phyloP scores from a whole-genome alignment of 768 basidiomycete species.

The Xerocomellus dryophilus region DNA sequence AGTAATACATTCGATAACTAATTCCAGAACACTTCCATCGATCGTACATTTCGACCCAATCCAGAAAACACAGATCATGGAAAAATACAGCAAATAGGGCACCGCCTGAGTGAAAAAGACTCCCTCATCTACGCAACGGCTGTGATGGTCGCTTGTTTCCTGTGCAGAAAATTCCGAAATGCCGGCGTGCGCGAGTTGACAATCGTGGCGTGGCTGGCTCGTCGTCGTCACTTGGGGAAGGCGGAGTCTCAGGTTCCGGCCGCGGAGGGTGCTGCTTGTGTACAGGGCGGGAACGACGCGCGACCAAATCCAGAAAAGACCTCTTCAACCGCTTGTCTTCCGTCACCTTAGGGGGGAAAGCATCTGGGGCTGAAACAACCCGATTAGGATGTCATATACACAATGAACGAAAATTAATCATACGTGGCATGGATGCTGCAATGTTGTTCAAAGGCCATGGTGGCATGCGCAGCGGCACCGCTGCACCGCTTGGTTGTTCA shows the following conservation, averaged over 20 bases:
- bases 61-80: constrained; percentile 7
- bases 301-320: constrained; percentile 1
- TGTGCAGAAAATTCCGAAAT: constrained; percentile 40
- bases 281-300: constrained; percentile 23
- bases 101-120: neutral
- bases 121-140: constrained; percentile 9
- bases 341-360: constrained; percentile 26
- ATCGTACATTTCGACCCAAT: constrained; percentile 6
- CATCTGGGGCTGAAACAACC: constrained; percentile 37
- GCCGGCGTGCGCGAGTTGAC: constrained; percentile 17
- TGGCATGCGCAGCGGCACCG: constrained; percentile 14
- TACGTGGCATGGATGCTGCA: constrained; percentile 39
- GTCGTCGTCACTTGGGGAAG: constrained; percentile 3
- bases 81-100: constrained; percentile 5
- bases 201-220: constrained; percentile 8
- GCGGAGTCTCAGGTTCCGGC: constrained; percentile 9
- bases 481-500: constrained; percentile 13
- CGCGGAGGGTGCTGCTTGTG: constrained; percentile 25
- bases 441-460: constrained; percentile 26
- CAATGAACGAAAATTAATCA: constrained; percentile 3
- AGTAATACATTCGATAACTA: constrained; percentile 6
- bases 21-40: neutral
- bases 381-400: constrained; percentile 4
- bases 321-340: constrained; percentile 18
- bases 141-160: constrained; percentile 24